A percentile compares a stretch with the other conserved stretches of the same genome.
Evolutionary conservation across 2,329 filamentous ascomycete species (phyloP).

Genomic region (Ampelomyces quisqualis): DNA sequence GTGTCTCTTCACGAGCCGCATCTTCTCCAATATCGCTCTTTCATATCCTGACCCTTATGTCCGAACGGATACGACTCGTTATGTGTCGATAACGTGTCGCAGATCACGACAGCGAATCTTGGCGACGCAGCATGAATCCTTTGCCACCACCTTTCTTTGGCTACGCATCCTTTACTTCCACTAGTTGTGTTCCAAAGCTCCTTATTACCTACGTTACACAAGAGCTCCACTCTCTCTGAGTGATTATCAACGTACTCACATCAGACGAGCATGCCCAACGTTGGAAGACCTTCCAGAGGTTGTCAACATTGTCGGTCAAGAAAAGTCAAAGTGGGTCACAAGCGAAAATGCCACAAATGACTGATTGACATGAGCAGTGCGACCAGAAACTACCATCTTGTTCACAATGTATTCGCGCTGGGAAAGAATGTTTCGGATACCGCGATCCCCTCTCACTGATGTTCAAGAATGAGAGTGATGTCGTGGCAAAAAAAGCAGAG

Average conservation of each 20-base stretch:
- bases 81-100: too few species aligned
- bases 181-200: background rate
- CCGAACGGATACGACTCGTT: too few species aligned
- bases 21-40: too few species aligned
- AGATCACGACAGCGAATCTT: too few species aligned
- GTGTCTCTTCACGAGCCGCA: too few species aligned
- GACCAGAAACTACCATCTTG: slow-evolving; percentile 38
- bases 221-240: background rate
- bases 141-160: background rate
- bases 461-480: slow-evolving; percentile 34
- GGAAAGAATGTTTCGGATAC: slow-evolving; percentile 35
- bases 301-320: slow-evolving; percentile 29
- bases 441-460: slow-evolving; percentile 34
- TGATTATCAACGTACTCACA: background rate
- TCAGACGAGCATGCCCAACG: slow-evolving; percentile 20
- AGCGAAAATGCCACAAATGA: background rate
- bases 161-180: background rate
- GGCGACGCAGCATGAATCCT: background rate
- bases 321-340: slow-evolving; percentile 22
- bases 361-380: slow-evolving; percentile 20
- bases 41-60: too few species aligned
- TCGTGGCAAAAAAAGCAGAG: slow-evolving; percentile 28
- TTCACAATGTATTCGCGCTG: slow-evolving; percentile 32
- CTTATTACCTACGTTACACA: background rate
- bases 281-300: slow-evolving; percentile 28